Base-by-base conservation (phyloP, 192 early-diverging fungal genomes). In the Umbelopsis isabellina region DNA sequence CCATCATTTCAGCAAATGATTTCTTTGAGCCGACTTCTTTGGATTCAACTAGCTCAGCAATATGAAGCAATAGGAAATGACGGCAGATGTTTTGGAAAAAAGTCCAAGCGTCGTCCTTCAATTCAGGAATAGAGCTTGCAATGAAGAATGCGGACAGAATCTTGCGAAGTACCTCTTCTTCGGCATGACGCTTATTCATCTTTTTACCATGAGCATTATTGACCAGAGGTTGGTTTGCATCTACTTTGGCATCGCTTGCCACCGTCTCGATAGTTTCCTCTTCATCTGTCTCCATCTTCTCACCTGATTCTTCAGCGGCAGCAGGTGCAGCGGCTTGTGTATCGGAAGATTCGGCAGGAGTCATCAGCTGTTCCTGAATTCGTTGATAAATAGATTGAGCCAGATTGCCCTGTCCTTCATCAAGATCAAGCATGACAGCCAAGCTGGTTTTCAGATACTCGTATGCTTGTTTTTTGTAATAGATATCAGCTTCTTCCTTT, bases 31-130 rank as follows among this genome's bases (percentile, higher is more conserved):
- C 77, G 23, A 73, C 72, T 50, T 82, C 83, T 71, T 82, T 85
- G 18, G 71, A 72, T 25, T 91, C 86, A 20, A 91, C 64, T 0
- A 84, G 82, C 65, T 95, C 94, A 18, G 84, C 85, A 35, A 93
- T 80, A 67, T 87, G 80, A 25, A 95, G 76, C 33, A 94, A 67
- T 9, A 90, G 88, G 84, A 95, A 93, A 69, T 95, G 91, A 12
- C 86, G 82, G 52, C 88, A 87, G 18, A 94, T 49, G 66, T 87
- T 80, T 53, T 89, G 81, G 22, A 94, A 80, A 52, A 91, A 82
- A 1, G 78, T 74, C 84, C 82, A 86, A 0, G 91, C 89, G 46
- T 90, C 83, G 1, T 85, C 87, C 23, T 84, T 75, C 11, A 93
- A 75, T 13, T 84, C 84, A 15, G 86, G 82, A 67, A 89, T 76